Base-by-base conservation (phyloP, 208 protist genomes). In the Lotmaria passim region DNA sequence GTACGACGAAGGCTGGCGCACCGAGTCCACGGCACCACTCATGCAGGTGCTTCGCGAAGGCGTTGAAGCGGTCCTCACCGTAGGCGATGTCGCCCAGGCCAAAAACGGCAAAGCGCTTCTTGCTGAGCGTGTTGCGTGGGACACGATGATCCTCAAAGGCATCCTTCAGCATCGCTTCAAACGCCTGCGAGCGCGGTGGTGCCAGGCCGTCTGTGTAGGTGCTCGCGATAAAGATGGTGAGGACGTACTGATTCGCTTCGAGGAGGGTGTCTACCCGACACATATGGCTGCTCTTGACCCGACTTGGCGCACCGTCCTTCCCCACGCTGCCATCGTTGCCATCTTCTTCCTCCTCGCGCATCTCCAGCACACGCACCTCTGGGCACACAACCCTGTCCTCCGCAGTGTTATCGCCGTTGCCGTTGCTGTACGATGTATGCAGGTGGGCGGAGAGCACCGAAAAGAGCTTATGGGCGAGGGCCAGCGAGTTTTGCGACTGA, bases 21-120 rank as follows among this genome's bases (percentile, higher is more conserved):
- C 89, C 86, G 30, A 97, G 76, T 0, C 80, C 86, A 19, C 76
- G 72, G 51, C 93, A 90, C 79, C 79, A 90, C 65, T 78, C 68
- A 43, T 93, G 73, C 48, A 97, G 38, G 44, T 93, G 63, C 66
- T 91, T 92, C 17, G 82, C 89, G 65, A 95, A 93, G 10, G 66
- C 47, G 69, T 94, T 97, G 75, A 94, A 97, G 63, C 86, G 56
- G 19, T 57, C 52, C 10, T 81, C 71, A 36, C 89, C 89, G 72
- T 97, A 98, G 12, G 83, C 82, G 48, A 83, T 73, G 62, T 97
- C 91, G 31, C 95, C 95, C 14, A 97, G 78, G 11, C 93, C 93
- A 76, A 98, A 97, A 10, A 97, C 51, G 23, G 85, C 81, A 62
- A 96, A 96, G 48, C 82, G 83, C 52, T 78, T 89, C 12, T 78